Base-by-base conservation (phyloP, 225 moss, liverwort and hornwort species). In the Physcomitrium patens region DNA sequence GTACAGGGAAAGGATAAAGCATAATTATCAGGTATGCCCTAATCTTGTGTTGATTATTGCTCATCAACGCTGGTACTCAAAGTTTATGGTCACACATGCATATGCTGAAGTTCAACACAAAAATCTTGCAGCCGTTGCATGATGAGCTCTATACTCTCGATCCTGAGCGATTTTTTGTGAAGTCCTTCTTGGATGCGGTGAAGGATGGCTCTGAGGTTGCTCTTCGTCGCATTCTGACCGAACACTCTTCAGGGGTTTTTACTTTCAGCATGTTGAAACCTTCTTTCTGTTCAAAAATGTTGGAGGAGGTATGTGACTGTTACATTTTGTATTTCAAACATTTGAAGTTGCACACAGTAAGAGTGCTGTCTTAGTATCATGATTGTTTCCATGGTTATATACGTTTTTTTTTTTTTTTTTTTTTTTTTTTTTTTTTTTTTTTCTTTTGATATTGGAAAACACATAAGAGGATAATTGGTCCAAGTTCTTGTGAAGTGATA, bases 181-280 rank as follows among this genome's bases (percentile, higher is more conserved):
- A 78, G 60, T 93, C 86, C 19, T 99, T 99, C 67, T 82, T 99
- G 77, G 91, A 99, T 78, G 97, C 95, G 50, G 80, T 99, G 3
- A 93, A 95, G 63, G 95, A 94, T 75, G 95, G 97, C 67, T 90
- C 95, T 5, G 93, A 93, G 85, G 88, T 68, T 42, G 93, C 95
- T 42, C 69, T 99, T 55, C 91, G 89, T 57, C 91, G 77, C 53
- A 95, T 99, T 53, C 76, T 95, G 47, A 94, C 90, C n/a, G 97
- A 95, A 71, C 97, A 99, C 81, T 99, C 94, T 77, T 95, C 97
- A 62, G 97, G 97, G 63, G 91, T 99, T 76, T 99, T 91, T 77
- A 99, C 97, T 72, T 99, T 99, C 80, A 88, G 88, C 68, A 99
- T 99, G 97, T 85, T 99, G 74, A 93, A 99, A 76, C 89, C 93